Conservation (phyloP, 441 rosid genomes). For the Syzygium malaccense region DNA sequence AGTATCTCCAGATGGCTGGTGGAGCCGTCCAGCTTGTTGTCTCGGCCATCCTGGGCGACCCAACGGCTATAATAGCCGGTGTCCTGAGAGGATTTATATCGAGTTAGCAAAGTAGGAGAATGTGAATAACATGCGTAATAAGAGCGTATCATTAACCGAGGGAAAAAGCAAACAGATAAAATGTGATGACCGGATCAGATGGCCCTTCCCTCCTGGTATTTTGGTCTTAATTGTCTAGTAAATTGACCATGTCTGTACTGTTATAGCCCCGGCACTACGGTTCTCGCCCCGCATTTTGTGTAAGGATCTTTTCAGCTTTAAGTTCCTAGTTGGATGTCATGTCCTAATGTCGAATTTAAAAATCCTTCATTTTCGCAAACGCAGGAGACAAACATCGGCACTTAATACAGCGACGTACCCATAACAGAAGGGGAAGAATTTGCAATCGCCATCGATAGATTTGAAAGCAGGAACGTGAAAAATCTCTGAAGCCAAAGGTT, state of each 20-base stretch:
- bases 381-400: neutral
- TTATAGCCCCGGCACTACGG: neutral
- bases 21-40: conserved; percentile 24
- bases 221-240: neutral
- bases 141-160: neutral
- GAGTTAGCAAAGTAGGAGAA: conserved; percentile 1
- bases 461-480: neutral
- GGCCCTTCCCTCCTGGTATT: neutral
- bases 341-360: neutral
- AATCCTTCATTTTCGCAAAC: neutral
- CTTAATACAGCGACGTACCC: neutral
- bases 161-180: neutral
- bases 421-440: neutral
- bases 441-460: neutral
- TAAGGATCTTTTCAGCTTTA: neutral
- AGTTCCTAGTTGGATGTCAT: neutral
- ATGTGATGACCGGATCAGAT: neutral
- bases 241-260: neutral
- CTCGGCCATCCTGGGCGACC: conserved; percentile 36
- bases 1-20: conserved; percentile 23
- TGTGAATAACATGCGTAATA: neutral
- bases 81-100: conserved; percentile 24
- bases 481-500: neutral
- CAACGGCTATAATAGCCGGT: conserved; percentile 22
- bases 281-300: neutral